Evolutionary conservation across 2,329 filamentous ascomycete species (phyloP).

Genomic region (Drechslerella stenobrocha): DNA sequence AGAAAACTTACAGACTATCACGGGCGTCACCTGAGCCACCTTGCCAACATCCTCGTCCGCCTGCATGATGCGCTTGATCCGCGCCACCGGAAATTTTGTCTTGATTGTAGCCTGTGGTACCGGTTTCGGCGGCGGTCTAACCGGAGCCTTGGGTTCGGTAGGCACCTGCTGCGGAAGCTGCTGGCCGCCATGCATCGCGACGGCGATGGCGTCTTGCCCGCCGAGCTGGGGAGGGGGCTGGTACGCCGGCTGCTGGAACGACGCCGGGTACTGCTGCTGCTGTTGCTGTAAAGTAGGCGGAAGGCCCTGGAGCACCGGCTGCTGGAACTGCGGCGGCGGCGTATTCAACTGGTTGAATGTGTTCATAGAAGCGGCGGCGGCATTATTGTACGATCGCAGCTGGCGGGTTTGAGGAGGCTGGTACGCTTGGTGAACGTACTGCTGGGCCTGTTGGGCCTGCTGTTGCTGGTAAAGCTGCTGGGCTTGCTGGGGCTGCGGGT

Average conservation of each 20-base stretch:
- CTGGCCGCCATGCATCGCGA: neutral
- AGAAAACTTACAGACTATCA: slow-evolving; percentile 71
- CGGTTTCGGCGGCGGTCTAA: slow-evolving; percentile 13
- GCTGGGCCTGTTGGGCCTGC: slow-evolving; percentile 18
- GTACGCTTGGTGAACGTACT: slow-evolving; percentile 42
- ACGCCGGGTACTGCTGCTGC: neutral
- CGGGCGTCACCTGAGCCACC: slow-evolving; percentile 94
- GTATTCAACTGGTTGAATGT: neutral
- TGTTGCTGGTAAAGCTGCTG: slow-evolving; percentile 17
- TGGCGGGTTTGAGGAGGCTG: slow-evolving; percentile 40
- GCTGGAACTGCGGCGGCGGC: neutral
- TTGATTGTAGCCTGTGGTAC: slow-evolving; percentile 67
- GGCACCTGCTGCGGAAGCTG: slow-evolving; percentile 9
- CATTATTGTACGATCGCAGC: slow-evolving; percentile 27
- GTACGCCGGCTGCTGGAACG: slow-evolving; percentile 22
- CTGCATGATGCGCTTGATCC: slow-evolving; percentile 99
- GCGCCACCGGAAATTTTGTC: slow-evolving; percentile 94
- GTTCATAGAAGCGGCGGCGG: slow-evolving; percentile 5
- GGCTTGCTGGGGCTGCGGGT: slow-evolving; percentile 21
- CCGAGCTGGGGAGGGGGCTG: slow-evolving; percentile 21
- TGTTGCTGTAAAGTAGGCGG: neutral
- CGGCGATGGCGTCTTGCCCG: neutral
- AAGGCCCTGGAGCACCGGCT: slow-evolving; percentile 4
- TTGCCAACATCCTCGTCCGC: slow-evolving; percentile 98
- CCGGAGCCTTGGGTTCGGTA: slow-evolving; percentile 7